These are phyloP conservation scores for Aureobasidium sp. DNA, from an alignment of 2,329 filamentous ascomycete species.

Conservation along the genomic window DNA sequence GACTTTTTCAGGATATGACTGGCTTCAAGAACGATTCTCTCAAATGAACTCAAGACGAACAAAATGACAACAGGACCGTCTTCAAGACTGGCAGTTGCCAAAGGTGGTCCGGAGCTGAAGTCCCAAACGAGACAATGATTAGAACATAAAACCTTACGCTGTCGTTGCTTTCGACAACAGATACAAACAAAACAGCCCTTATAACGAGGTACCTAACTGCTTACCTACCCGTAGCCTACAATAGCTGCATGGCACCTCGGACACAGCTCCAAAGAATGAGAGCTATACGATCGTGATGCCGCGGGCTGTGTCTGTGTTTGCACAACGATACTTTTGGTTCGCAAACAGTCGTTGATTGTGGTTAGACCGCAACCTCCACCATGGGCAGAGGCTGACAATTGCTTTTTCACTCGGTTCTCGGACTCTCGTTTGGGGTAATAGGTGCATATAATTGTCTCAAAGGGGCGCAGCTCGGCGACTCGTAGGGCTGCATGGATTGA, in stretches of 20 bases:
- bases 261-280: not conserved
- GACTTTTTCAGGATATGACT: not conserved
- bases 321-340: not conserved
- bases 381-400: not conserved
- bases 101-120: not conserved
- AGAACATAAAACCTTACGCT: not conserved
- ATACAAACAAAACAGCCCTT: constrained; percentile 3
- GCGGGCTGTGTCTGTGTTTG: not conserved
- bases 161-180: not conserved
- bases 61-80: not conserved
- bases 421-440: not conserved
- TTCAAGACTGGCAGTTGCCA: not conserved
- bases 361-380: not conserved
- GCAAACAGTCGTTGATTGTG: constrained; percentile 5
- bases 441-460: not conserved
- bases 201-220: not conserved
- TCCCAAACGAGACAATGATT: not conserved
- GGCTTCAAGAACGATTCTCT: not conserved
- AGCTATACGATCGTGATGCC: not conserved
- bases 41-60: not conserved
- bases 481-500: constrained; percentile 2
- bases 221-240: not conserved
- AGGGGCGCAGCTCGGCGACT: not conserved
- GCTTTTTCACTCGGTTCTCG: not conserved
- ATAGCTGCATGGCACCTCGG: not conserved